phyloP scores from a whole-genome alignment of 257 asterid species.

The Solanum piurae region DNA sequence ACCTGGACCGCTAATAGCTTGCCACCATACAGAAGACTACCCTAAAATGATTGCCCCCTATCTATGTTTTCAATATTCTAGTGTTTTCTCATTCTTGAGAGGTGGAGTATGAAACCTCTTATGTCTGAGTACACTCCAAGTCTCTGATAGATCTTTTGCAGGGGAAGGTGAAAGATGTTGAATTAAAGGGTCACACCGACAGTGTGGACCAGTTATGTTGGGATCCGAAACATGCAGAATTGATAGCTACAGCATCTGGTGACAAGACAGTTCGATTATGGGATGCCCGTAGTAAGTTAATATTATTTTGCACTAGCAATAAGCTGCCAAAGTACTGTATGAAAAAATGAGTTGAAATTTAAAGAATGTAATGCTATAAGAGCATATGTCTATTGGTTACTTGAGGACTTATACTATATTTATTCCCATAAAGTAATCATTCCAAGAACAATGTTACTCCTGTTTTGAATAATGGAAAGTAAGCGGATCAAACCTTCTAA shows the following conservation, averaged over 20 bases:
- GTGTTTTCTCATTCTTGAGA: not conserved
- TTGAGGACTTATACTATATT: not conserved
- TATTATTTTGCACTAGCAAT: not conserved
- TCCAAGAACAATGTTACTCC: not conserved
- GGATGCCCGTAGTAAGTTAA: conserved; percentile 96
- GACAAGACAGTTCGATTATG: conserved; percentile 96
- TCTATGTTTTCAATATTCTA: not conserved
- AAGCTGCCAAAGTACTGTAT: not conserved
- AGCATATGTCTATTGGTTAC: not conserved
- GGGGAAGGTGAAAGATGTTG: conserved; percentile 88
- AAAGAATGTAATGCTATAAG: not conserved
- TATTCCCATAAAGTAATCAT: not conserved
- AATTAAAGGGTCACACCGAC: conserved; percentile 88
- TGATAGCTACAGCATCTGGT: conserved; percentile 97
- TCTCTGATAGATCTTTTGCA: conserved; percentile 17
- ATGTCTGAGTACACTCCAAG: not conserved
- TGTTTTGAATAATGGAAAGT: not conserved
- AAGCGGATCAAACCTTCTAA: not conserved
- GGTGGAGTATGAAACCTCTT: not conserved
- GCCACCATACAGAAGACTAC: not conserved
- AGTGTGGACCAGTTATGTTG: conserved; percentile 99
- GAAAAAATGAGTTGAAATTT: not conserved
- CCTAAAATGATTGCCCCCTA: not conserved
- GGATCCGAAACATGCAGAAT: conserved; percentile 96
- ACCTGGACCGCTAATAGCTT: not conserved